Conservation (phyloP, 768 basidiomycete genomes). For the Macrolepiota dolichaula region DNA sequence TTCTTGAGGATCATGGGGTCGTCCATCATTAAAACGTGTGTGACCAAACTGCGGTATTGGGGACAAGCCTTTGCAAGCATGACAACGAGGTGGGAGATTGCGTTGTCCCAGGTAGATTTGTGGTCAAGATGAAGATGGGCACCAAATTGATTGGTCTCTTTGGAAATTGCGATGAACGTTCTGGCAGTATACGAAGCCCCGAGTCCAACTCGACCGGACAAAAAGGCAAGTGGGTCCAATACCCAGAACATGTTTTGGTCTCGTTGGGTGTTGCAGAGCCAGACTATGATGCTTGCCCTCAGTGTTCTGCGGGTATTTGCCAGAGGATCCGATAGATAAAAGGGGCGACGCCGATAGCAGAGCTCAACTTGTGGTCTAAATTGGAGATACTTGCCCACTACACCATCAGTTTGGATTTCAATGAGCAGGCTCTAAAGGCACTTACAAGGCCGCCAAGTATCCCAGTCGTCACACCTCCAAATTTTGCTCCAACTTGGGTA, state of each 20-base stretch:
- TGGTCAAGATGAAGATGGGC: not conserved
- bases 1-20: conserved; percentile 19
- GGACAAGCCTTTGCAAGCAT: conserved; percentile 16
- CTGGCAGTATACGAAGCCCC: not conserved
- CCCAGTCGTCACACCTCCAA: too few species aligned
- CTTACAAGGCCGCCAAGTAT: too few species aligned
- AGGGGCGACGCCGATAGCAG: too few species aligned
- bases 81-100: conserved; percentile 15
- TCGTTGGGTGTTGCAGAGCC: not conserved
- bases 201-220: not conserved
- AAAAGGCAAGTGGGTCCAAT: not conserved
- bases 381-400: too few species aligned
- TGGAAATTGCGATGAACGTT: not conserved
- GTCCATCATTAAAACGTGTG: conserved; percentile 8
- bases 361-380: too few species aligned
- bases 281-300: not conserved
- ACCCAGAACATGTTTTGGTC: not conserved
- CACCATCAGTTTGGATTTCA: too few species aligned
- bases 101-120: conserved; percentile 14
- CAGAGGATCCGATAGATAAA: not conserved
- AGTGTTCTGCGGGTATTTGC: not conserved
- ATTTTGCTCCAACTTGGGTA: too few species aligned
- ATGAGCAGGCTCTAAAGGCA: too few species aligned
- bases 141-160: not conserved
- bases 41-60: conserved; percentile 15